Percentiles rank a stretch among this genome's conserved stretches.
Evolutionary conservation across 202 grass and related monocot genomes (phyloP).

Genomic region (Bolboschoenoplectus hybrid): DNA sequence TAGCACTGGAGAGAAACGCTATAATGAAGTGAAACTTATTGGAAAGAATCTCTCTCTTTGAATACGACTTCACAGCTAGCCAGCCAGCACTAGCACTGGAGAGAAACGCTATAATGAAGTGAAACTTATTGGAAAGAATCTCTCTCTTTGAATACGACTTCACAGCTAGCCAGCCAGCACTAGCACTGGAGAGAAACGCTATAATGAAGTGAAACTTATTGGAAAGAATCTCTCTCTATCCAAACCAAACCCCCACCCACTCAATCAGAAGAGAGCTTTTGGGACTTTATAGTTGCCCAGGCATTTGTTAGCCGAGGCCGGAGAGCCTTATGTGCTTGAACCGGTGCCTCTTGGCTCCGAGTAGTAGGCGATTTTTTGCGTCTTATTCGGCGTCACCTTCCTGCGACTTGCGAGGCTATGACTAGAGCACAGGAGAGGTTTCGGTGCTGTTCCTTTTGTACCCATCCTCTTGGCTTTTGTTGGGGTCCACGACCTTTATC

Average conservation of each 20-base stretch:
- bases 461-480: conserved; percentile 42
- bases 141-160: too few species aligned
- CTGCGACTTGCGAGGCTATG: background rate
- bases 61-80: too few species aligned
- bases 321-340: conserved; percentile 56
- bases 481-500: background rate
- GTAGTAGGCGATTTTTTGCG: conserved; percentile 44
- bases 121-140: background rate
- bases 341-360: conserved; percentile 55
- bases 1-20: too few species aligned
- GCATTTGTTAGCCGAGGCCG: background rate
- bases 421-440: conserved; percentile 26
- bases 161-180: too few species aligned
- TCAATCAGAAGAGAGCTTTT: conserved; percentile 28
- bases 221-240: background rate
- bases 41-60: too few species aligned
- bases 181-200: background rate
- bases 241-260: conserved; percentile 41
- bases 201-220: background rate
- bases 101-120: background rate
- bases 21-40: too few species aligned
- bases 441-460: conserved; percentile 48
- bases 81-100: too few species aligned
- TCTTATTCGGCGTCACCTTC: conserved; percentile 36
- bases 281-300: conserved; percentile 29